These are phyloP conservation scores for Trametes cinnabarina DNA, from an alignment of 768 basidiomycete genomes.

Conservation along the genomic window DNA sequence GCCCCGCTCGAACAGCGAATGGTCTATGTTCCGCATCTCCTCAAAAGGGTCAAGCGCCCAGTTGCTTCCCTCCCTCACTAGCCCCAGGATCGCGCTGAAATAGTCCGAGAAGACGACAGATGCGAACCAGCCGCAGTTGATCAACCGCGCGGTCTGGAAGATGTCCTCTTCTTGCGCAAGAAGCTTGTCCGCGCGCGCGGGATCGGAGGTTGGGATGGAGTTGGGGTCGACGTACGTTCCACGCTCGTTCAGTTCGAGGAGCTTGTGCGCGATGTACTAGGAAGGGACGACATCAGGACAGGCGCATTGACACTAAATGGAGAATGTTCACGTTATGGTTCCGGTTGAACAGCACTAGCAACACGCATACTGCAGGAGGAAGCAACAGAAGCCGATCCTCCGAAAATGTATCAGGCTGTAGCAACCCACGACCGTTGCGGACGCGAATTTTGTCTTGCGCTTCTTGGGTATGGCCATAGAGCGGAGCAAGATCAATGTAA, in stretches of 20 bases:
- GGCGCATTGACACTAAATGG: neutral
- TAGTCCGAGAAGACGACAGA: constrained; percentile 81
- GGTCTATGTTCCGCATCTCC: constrained; percentile 66
- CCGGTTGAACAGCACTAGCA: constrained; percentile 87
- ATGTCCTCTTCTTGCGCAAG: constrained; percentile 47
- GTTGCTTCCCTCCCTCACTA: constrained; percentile 67
- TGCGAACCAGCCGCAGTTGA: constrained; percentile 82
- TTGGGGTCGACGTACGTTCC: constrained; percentile 58
- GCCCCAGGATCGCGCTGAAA: constrained; percentile 76
- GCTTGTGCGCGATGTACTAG: constrained; percentile 75
- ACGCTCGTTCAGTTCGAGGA: constrained; percentile 81
- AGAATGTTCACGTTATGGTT: constrained; percentile 77
- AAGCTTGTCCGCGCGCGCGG: constrained; percentile 33
- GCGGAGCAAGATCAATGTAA: constrained; percentile 80
- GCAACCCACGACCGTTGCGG: constrained; percentile 61
- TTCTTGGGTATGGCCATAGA: constrained; percentile 73
- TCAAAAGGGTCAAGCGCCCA: constrained; percentile 82
- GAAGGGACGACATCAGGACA: neutral
- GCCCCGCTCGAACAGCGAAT: constrained; percentile 71
- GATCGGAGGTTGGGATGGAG: constrained; percentile 33
- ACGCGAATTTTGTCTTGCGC: constrained; percentile 56
- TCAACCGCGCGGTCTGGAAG: constrained; percentile 78
- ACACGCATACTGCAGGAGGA: constrained; percentile 70
- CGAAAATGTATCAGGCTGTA: constrained; percentile 72
- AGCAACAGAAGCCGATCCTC: constrained; percentile 77